Conservation (phyloP, 345 rosid genomes). For the Nasturtium officinale region DNA sequence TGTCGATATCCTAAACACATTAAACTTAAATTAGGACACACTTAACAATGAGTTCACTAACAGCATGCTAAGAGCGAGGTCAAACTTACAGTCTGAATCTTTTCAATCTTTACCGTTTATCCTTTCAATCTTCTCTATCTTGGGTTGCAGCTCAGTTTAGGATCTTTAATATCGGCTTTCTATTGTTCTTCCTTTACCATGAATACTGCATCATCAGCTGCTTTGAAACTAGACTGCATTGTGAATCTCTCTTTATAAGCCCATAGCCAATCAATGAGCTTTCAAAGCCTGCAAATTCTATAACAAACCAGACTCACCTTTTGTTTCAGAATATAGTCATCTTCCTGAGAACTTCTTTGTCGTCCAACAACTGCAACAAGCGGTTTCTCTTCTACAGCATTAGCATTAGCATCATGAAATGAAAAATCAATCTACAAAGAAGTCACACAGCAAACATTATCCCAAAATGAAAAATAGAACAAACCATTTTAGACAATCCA, state of each 20-base stretch:
- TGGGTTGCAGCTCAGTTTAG: too few relatives aligned
- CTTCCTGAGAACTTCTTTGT: conserved; percentile 46
- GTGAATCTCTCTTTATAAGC: conserved; percentile 22
- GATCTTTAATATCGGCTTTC: conserved; percentile 43
- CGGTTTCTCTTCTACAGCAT: conserved; percentile 71
- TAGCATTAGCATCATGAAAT: conserved; percentile 89
- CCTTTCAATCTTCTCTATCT: too few relatives aligned
- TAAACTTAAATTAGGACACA: conserved; percentile 36
- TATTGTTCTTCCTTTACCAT: conserved; percentile 61
- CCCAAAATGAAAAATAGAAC: background rate
- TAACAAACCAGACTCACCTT: conserved; percentile 49
- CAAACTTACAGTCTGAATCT: conserved; percentile 80
- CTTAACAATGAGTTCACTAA: conserved; percentile 18
- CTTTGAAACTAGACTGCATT: conserved; percentile 62
- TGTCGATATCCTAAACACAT: conserved; percentile 73
- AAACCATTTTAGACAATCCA: background rate
- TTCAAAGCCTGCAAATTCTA: background rate
- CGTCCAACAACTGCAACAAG: conserved; percentile 74
- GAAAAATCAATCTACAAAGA: conserved; percentile 76
- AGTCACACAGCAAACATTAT: conserved; percentile 16
- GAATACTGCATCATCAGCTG: conserved; percentile 63
- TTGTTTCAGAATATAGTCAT: conserved; percentile 67
- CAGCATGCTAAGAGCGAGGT: conserved; percentile 19
- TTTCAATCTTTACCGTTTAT: too few relatives aligned
- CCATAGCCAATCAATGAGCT: conserved; percentile 17